Conservation (phyloP, 495 filamentous ascomycete genomes). For the Tirmania nivea region DNA sequence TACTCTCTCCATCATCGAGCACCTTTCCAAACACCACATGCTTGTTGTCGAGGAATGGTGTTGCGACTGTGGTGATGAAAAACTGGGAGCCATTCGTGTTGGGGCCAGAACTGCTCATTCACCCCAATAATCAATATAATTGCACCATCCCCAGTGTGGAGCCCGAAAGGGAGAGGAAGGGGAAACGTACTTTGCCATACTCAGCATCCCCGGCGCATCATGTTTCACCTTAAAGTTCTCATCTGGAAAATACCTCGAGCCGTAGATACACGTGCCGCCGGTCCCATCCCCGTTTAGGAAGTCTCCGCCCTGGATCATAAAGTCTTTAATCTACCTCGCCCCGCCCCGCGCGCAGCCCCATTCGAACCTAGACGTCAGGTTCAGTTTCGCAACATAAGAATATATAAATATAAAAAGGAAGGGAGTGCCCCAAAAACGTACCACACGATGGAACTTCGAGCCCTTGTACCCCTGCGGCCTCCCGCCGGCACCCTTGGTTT, state of each 20-base stretch:
- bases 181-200: constrained; percentile 43
- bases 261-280: constrained; percentile 72
- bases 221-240: constrained; percentile 75
- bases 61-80: constrained; percentile 76
- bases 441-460: constrained; percentile 82
- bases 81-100: constrained; percentile 94
- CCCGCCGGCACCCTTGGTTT: constrained; percentile 61
- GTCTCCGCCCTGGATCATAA: constrained; percentile 95
- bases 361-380: neutral
- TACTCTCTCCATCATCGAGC: constrained; percentile 38
- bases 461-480: constrained; percentile 82
- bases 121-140: constrained; percentile 15
- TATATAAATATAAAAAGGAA: constrained; percentile 7
- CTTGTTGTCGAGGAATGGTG: constrained; percentile 78
- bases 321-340: constrained; percentile 57
- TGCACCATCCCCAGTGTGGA: neutral
- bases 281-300: constrained; percentile 89
- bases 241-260: constrained; percentile 54
- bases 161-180: neutral
- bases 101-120: constrained; percentile 51
- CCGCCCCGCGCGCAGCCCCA: neutral
- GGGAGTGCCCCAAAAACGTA: constrained; percentile 26
- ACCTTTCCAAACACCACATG: constrained; percentile 94
- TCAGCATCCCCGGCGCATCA: constrained; percentile 54
- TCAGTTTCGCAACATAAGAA: neutral